A percentile compares a stretch with the other conserved stretches of the same genome.
These are phyloP conservation scores for Rachicladosporium sp. DNA, from an alignment of 2,329 filamentous ascomycete genomes.

Conservation along the genomic window DNA sequence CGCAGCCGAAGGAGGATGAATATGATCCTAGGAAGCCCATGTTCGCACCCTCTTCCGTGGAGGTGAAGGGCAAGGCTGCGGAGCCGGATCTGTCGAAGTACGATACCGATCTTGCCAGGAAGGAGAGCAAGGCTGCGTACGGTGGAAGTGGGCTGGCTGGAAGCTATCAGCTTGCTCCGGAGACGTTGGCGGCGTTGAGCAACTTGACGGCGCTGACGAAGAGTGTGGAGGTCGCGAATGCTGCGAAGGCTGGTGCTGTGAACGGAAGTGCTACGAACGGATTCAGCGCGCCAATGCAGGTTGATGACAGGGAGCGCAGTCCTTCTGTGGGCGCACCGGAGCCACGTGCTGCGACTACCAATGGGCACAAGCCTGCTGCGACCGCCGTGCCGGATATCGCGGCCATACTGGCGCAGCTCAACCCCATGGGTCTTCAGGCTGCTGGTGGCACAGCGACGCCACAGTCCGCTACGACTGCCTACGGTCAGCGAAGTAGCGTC, in stretches of 20 bases:
- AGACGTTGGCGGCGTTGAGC: conserved; percentile 15
- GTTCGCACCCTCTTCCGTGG: background rate
- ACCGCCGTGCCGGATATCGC: conserved; percentile 14
- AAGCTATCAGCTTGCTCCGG: conserved; percentile 10
- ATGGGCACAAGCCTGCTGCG: too few species aligned
- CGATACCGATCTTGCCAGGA: conserved; percentile 19
- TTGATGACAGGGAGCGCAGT: background rate
- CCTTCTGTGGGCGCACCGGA: too few species aligned
- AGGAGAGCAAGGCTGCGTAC: conserved; percentile 1
- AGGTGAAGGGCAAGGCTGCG: conserved; percentile 5
- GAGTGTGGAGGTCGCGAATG: too few species aligned
- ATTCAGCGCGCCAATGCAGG: background rate
- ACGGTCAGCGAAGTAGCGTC: too few species aligned
- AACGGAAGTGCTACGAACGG: too few species aligned
- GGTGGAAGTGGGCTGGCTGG: background rate
- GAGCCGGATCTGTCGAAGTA: conserved; percentile 16
- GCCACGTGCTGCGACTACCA: too few species aligned
- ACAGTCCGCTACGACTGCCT: too few species aligned
- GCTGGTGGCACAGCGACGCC: too few species aligned
- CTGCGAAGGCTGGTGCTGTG: too few species aligned
- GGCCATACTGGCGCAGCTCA: conserved; percentile 14
- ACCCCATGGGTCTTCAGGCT: too few species aligned
- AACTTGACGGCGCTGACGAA: conserved; percentile 2
- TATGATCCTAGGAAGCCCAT: conserved; percentile 35
- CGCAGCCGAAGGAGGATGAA: conserved; percentile 32